These are phyloP conservation scores for Eucommia ulmoides DNA, from an alignment of 257 asterid genomes.

Conservation along the genomic window DNA sequence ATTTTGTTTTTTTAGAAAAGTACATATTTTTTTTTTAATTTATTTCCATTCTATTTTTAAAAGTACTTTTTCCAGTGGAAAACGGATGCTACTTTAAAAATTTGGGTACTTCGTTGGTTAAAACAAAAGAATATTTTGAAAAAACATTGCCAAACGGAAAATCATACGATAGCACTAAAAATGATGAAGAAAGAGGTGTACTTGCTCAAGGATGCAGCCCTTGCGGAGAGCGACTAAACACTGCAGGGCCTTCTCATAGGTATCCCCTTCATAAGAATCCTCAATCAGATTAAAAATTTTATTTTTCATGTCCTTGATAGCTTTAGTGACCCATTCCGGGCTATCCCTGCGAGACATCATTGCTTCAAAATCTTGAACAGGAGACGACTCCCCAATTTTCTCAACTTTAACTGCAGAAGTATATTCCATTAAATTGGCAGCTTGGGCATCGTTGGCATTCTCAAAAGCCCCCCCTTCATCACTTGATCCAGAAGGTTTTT, in stretches of 20 bases:
- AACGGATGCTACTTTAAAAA: not conserved
- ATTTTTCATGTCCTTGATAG: slow-evolving; percentile 62
- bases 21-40: too few relatives aligned
- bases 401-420: slow-evolving; percentile 43
- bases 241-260: slow-evolving; percentile 41
- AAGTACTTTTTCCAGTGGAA: too few relatives aligned
- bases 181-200: slow-evolving; percentile 10
- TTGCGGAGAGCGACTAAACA: slow-evolving; percentile 74
- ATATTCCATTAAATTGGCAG: slow-evolving; percentile 42
- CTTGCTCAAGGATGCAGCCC: slow-evolving; percentile 88
- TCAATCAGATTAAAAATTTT: slow-evolving; percentile 52
- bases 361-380: slow-evolving; percentile 78
- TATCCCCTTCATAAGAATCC: slow-evolving; percentile 52
- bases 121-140: too few relatives aligned
- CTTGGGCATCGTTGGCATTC: slow-evolving; percentile 29
- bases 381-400: slow-evolving; percentile 51
- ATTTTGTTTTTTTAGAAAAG: not conserved
- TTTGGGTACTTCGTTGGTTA: not conserved
- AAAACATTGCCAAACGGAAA: not conserved
- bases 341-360: slow-evolving; percentile 81
- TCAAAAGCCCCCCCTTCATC: slow-evolving; percentile 35
- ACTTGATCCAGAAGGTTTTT: slow-evolving; percentile 57
- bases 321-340: slow-evolving; percentile 71
- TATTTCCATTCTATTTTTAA: too few relatives aligned
- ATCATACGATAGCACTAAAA: not conserved